Base-by-base conservation (phyloP, 202 grass and related monocot genomes). In the Zizania palustris region DNA sequence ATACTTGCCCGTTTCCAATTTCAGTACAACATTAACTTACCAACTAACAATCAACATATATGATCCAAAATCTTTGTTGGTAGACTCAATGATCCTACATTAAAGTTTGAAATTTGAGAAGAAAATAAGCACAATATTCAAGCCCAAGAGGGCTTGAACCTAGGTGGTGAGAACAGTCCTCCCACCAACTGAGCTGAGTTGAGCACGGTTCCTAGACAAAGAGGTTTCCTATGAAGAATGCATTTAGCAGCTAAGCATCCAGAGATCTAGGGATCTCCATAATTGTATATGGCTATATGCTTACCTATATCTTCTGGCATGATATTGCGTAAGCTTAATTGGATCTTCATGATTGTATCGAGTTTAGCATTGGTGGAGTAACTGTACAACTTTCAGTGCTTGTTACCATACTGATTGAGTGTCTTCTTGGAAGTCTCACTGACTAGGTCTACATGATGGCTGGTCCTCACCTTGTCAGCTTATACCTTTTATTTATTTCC, bases 1-100 rank as follows among this genome's bases (percentile, higher is more conserved):
- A 60, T 62, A 16, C 19, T 71, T 69, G 7, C 45, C 42, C 6
- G 5, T 43, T 81, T 69, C 53, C 46, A 73, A 55, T 64, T 49
- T 56, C 41, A 64, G 15, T 55, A n/a, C 22, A 63, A n/a, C 5
- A 56, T 34, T 51, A 46, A 16, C 37, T 45, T 67, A 16, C n/a
- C 15, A 51, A n/a, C 49, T 51, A 63, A 28, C 45, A 80, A 15
- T 75, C 11, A 35, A 41, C 60, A 69, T 15, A 73, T 45, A 44
- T 43, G 35, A 62, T 61, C 40, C 22, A 38, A 59, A 69, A 71
- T 16, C 56, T 20, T 72, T 16, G 5, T 10, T 48, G 18, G 19
- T 45, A 22, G 28, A 14, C 40, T 39, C 4, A 48, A 65, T 45
- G 60, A 35, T 67, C 11, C 21, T 57, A 45, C 3, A 18, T 35